A percentile compares a stretch with the other conserved stretches of the same genome.
Evolutionary conservation across 768 basidiomycete species (phyloP).

Genomic region (Zangia roseola): DNA sequence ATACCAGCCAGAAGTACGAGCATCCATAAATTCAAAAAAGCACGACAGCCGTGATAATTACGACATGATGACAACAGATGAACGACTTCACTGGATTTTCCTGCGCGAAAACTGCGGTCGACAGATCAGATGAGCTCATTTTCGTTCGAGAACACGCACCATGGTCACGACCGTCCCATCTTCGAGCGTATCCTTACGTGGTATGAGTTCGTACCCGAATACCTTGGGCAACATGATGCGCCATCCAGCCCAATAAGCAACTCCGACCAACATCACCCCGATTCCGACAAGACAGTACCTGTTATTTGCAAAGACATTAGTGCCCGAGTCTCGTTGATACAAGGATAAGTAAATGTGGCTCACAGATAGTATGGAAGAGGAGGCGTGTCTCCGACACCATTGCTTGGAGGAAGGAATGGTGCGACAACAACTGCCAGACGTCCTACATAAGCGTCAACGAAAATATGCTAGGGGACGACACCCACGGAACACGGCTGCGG

Average conservation of each 20-base stretch:
- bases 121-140: background rate
- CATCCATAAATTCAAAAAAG: no score
- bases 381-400: slow-evolving; percentile 53
- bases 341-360: background rate
- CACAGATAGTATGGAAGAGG: slow-evolving; percentile 55
- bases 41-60: no score
- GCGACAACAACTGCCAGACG: slow-evolving; percentile 44
- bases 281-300: slow-evolving; percentile 57
- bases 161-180: slow-evolving; percentile 56
- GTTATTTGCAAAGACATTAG: background rate
- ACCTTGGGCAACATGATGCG: slow-evolving; percentile 45
- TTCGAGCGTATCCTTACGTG: slow-evolving; percentile 44
- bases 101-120: slow-evolving; percentile 3
- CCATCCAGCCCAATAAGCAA: slow-evolving; percentile 56
- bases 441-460: background rate
- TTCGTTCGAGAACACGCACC: slow-evolving; percentile 33
- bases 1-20: no score
- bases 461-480: background rate
- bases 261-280: slow-evolving; percentile 42
- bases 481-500: slow-evolving; percentile 48
- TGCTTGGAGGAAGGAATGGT: slow-evolving; percentile 51
- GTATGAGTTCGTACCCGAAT: slow-evolving; percentile 48
- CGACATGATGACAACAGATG: no score
- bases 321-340: no score
- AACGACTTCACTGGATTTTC: background rate